Evolutionary conservation across 495 filamentous ascomycete species (phyloP).

Genomic region (Darksidea phi): DNA sequence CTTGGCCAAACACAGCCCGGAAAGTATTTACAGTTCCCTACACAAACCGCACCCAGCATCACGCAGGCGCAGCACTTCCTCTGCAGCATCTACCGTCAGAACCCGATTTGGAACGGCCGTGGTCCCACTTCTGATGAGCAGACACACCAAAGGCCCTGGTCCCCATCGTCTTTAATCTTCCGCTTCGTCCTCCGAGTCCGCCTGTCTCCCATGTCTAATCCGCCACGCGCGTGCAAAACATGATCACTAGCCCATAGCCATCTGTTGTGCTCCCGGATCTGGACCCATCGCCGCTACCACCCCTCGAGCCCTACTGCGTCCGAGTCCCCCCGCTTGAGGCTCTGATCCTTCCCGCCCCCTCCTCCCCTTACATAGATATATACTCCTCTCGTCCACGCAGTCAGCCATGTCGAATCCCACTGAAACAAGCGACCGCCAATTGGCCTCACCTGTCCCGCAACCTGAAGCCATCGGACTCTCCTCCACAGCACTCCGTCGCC

Average conservation of each 20-base stretch:
- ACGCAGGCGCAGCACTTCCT: slow-evolving; percentile 29
- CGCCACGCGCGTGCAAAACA: slow-evolving; percentile 21
- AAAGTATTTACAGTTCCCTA: slow-evolving; percentile 25
- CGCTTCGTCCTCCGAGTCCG: slow-evolving; percentile 22
- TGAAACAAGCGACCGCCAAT: slow-evolving; percentile 35
- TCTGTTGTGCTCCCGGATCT: slow-evolving; percentile 29
- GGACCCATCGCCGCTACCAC: slow-evolving; percentile 25
- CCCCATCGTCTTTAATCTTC: slow-evolving; percentile 26
- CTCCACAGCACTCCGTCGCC: slow-evolving; percentile 22
- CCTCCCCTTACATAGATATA: slow-evolving; percentile 28
- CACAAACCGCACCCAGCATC: background rate
- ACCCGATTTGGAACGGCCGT: slow-evolving; percentile 32
- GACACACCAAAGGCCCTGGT: slow-evolving; percentile 22
- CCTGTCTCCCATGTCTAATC: slow-evolving; percentile 30
- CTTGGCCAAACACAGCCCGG: slow-evolving; percentile 32
- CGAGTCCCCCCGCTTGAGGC: slow-evolving; percentile 32
- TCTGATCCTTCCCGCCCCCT: slow-evolving; percentile 31
- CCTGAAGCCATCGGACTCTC: slow-evolving; percentile 23
- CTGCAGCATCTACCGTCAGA: slow-evolving; percentile 26
- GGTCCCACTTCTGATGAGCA: slow-evolving; percentile 13
- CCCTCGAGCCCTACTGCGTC: slow-evolving; percentile 24
- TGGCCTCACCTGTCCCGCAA: slow-evolving; percentile 26
- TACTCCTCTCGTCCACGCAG: slow-evolving; percentile 23
- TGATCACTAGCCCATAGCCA: slow-evolving; percentile 26
- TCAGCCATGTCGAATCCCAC: slow-evolving; percentile 29